phyloP scores from a whole-genome alignment of 176 grass and related monocot genomes.

The Lolium rigidum region DNA sequence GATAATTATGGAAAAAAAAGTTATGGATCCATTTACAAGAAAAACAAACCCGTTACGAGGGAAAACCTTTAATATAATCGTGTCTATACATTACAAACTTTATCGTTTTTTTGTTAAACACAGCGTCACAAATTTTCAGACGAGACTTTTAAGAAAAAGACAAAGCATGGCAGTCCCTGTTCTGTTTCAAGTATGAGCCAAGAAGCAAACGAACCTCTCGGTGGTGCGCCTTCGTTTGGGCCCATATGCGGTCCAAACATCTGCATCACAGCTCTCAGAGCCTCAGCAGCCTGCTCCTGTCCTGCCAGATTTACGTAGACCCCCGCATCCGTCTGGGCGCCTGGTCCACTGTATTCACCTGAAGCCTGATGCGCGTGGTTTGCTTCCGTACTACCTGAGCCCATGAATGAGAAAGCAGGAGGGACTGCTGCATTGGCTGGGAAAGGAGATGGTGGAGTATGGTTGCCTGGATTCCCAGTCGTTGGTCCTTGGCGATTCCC shows the following conservation, averaged over 20 bases:
- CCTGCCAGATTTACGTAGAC: slow-evolving; percentile 50
- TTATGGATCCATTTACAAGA: neutral
- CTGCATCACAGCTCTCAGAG: slow-evolving; percentile 73
- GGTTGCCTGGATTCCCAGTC: slow-evolving; percentile 28
- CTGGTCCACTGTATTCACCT: slow-evolving; percentile 38
- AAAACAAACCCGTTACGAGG: neutral
- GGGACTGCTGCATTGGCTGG: slow-evolving; percentile 37
- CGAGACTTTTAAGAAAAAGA: too few species aligned
- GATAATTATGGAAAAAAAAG: neutral
- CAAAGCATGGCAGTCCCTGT: neutral
- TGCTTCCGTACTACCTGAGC: slow-evolving; percentile 30
- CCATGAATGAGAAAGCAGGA: slow-evolving; percentile 29
- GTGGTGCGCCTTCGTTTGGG: slow-evolving; percentile 17
- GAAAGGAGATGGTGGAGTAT: slow-evolving; percentile 36
- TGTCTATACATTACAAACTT: too few species aligned
- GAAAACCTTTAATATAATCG: neutral
- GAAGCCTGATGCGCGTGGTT: slow-evolving; percentile 26
- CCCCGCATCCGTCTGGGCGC: slow-evolving; percentile 22
- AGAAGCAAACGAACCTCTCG: slow-evolving; percentile 47
- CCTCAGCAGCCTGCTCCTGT: slow-evolving; percentile 52
- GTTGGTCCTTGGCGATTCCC: slow-evolving; percentile 40
- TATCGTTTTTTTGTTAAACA: too few species aligned
- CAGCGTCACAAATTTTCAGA: too few species aligned
- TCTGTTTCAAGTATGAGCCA: slow-evolving; percentile 12
- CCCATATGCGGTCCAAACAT: slow-evolving; percentile 59